phyloP scores from a whole-genome alignment of 768 basidiomycete genomes.

The Lactarius psammicola region DNA sequence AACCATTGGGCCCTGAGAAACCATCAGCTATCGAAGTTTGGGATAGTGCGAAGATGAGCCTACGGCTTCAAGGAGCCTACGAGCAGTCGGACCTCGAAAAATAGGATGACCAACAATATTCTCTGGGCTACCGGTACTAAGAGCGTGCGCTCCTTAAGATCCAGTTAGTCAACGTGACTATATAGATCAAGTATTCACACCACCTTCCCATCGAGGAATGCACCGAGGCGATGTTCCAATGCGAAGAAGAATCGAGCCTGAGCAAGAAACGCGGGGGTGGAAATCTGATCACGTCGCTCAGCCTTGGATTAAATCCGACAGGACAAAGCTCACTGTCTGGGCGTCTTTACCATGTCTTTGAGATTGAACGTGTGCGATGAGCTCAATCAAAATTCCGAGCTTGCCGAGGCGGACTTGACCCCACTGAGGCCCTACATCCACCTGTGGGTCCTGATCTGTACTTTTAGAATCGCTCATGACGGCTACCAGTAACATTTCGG shows the following conservation, averaged over 20 bases:
- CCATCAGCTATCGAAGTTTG: neutral
- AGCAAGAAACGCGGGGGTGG: conserved; percentile 16
- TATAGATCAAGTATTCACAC: neutral
- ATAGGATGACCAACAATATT: conserved; percentile 56
- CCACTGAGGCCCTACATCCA: conserved; percentile 37
- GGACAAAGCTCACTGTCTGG: conserved; percentile 31
- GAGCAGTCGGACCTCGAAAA: conserved; percentile 61
- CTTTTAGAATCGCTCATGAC: conserved; percentile 51
- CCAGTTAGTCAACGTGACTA: neutral
- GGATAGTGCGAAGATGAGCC: conserved; percentile 26
- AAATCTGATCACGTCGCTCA: conserved; percentile 15
- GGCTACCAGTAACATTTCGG: conserved; percentile 73
- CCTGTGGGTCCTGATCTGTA: conserved; percentile 30
- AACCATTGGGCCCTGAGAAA: conserved; percentile 49
- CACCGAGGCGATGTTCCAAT: conserved; percentile 26
- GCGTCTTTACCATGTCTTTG: conserved; percentile 45
- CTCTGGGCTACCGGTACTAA: conserved; percentile 57
- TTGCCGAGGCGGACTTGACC: conserved; percentile 60
- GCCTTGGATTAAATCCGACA: neutral
- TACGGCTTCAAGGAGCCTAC: conserved; percentile 65
- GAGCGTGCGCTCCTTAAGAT: conserved; percentile 50
- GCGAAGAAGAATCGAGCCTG: conserved; percentile 27
- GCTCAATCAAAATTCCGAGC: conserved; percentile 56
- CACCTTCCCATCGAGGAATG: conserved; percentile 19
- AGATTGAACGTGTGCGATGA: conserved; percentile 52